Percentiles rank a stretch among this genome's conserved stretches.
Evolutionary conservation across 257 asterid species (phyloP).

Genomic region (Capsicum pubescens): DNA sequence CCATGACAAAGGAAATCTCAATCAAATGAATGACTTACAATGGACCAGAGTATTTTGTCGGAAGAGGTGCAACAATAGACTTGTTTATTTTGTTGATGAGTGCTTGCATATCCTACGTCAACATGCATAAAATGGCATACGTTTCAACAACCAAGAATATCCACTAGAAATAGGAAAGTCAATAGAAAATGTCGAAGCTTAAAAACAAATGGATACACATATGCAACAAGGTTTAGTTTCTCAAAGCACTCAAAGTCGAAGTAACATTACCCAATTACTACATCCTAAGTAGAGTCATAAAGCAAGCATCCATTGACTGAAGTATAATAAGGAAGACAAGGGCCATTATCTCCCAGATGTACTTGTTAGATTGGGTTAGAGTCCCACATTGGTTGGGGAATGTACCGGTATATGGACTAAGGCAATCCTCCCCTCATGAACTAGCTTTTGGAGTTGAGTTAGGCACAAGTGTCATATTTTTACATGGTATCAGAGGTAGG

Average conservation of each 20-base stretch:
- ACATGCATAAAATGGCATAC: conserved; percentile 32
- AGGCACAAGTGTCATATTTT: background rate
- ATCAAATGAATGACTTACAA: conserved; percentile 53
- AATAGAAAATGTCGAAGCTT: background rate
- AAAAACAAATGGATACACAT: background rate
- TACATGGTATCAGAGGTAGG: background rate
- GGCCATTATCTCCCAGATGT: background rate
- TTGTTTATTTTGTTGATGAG: conserved; percentile 89
- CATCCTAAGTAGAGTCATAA: conserved; percentile 19
- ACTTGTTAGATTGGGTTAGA: background rate
- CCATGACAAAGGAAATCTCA: background rate
- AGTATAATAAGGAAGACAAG: background rate
- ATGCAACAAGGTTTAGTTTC: conserved; percentile 16
- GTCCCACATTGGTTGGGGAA: background rate
- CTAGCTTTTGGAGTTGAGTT: background rate
- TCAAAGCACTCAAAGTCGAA: conserved; percentile 4
- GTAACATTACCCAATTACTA: conserved; percentile 11
- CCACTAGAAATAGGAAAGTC: conserved; percentile 32
- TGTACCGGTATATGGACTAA: background rate
- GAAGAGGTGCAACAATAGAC: conserved; percentile 86
- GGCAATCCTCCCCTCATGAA: background rate
- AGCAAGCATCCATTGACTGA: background rate
- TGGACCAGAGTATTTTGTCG: conserved; percentile 82
- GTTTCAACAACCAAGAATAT: conserved; percentile 31
- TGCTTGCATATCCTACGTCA: conserved; percentile 86